Evolutionary conservation across 129 eudicot species (phyloP).

Genomic region (Helianthus tuberosus): DNA sequence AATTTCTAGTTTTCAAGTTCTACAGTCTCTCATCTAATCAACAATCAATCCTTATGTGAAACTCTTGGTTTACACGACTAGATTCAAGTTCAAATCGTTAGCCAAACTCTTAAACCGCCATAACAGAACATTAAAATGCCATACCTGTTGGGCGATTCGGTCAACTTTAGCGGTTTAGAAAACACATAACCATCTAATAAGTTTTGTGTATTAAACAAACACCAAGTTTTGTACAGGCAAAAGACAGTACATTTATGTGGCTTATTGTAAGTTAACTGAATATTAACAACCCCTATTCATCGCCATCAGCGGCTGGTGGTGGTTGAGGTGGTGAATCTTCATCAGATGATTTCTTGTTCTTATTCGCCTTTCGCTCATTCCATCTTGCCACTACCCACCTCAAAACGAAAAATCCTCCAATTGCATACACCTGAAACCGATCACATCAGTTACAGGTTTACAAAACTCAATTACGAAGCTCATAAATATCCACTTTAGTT

Average conservation of each 20-base stretch:
- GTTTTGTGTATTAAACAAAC: constrained; percentile 5
- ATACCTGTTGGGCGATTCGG: too few species aligned
- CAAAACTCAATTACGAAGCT: background rate
- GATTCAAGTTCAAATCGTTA: too few species aligned
- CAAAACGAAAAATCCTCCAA: constrained; percentile 78
- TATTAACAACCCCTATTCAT: constrained; percentile 9
- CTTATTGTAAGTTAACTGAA: constrained; percentile 5
- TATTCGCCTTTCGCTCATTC: constrained; percentile 65
- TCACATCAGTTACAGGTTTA: constrained; percentile 1
- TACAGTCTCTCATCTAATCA: too few species aligned
- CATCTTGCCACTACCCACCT: constrained; percentile 86
- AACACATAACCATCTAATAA: background rate
- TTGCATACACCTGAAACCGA: constrained; percentile 70
- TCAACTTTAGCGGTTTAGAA: background rate
- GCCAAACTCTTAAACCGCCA: too few species aligned
- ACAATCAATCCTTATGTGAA: too few species aligned
- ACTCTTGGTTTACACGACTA: too few species aligned
- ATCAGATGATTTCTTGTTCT: constrained; percentile 45
- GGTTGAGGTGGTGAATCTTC: constrained; percentile 45
- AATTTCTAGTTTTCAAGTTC: too few species aligned
- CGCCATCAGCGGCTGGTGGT: constrained; percentile 5
- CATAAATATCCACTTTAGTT: too few species aligned
- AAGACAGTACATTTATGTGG: constrained; percentile 4
- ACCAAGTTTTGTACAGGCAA: constrained; percentile 12
- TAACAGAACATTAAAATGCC: too few species aligned